Evolutionary conservation across 1,139 yeast species (phyloP).

Genomic region (Diutina mesorugosa): DNA sequence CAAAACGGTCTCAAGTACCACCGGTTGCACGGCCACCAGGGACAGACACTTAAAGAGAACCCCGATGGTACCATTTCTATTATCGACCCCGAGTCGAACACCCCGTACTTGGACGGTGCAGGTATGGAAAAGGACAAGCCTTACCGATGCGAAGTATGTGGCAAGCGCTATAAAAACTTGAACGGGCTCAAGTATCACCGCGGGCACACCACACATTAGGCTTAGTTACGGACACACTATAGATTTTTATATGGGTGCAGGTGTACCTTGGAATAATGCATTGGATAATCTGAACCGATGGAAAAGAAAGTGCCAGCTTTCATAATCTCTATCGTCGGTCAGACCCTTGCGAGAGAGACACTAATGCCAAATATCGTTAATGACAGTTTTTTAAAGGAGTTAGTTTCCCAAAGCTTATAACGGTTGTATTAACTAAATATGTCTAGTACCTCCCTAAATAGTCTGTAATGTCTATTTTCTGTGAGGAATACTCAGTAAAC

Average conservation of each 20-base stretch:
- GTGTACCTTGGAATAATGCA: not conserved
- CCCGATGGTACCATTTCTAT: conserved; percentile 90
- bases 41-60: conserved; percentile 81
- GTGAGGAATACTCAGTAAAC: not conserved
- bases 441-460: not conserved
- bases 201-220: conserved; percentile 87
- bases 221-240: not conserved
- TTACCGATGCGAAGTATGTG: conserved; percentile 95
- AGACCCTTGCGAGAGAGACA: too few relatives aligned
- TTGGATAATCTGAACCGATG: not conserved
- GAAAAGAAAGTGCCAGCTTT: too few relatives aligned
- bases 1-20: conserved; percentile 96
- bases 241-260: not conserved
- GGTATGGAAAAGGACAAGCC: conserved; percentile 97
- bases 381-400: too few relatives aligned
- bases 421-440: too few relatives aligned
- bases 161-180: conserved; percentile 88
- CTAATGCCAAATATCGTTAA: too few relatives aligned
- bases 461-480: not conserved
- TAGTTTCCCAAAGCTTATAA: too few relatives aligned
- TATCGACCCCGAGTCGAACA: conserved; percentile 84
- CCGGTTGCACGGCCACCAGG: conserved; percentile 92
- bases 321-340: too few relatives aligned
- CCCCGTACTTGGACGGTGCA: conserved; percentile 85
- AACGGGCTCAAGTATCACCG: conserved; percentile 95